A percentile compares a stretch with the other conserved stretches of the same genome.
Evolutionary conservation across 306 rosid species (phyloP).

Genomic region (Comarum palustre): DNA sequence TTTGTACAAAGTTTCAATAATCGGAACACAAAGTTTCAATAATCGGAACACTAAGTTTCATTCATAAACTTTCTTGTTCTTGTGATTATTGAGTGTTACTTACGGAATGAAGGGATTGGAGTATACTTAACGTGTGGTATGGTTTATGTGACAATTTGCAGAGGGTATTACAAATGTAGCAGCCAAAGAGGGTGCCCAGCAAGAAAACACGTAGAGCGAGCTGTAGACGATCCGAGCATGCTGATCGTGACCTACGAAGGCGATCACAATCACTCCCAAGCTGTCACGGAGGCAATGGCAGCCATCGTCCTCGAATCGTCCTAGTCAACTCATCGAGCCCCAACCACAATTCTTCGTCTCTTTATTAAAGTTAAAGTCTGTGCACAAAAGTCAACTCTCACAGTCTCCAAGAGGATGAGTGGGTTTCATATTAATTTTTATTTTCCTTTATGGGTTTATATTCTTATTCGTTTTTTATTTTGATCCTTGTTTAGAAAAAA

Average conservation of each 20-base stretch:
- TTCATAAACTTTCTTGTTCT: neutral
- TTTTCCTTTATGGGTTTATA: slow-evolving; percentile 11
- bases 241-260: slow-evolving; percentile 78
- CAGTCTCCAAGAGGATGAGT: slow-evolving; percentile 35
- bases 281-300: slow-evolving; percentile 39
- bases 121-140: neutral
- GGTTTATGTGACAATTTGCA: slow-evolving; percentile 22
- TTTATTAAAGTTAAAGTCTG: neutral
- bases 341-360: neutral
- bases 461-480: neutral
- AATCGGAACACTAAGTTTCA: neutral
- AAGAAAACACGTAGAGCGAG: slow-evolving; percentile 84
- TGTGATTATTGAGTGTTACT: neutral
- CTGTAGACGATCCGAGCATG: slow-evolving; percentile 72
- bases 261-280: slow-evolving; percentile 63
- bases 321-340: slow-evolving; percentile 35
- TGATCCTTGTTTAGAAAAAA: neutral
- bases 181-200: slow-evolving; percentile 81
- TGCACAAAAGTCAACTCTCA: slow-evolving; percentile 26
- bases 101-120: neutral
- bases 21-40: neutral
- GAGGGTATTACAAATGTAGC: slow-evolving; percentile 85
- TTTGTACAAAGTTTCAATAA: neutral
- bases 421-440: slow-evolving; percentile 12
- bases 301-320: slow-evolving; percentile 50